These are phyloP conservation scores for Fraxinus albicans DNA, from an alignment of 305 asterid genomes.

Conservation along the genomic window DNA sequence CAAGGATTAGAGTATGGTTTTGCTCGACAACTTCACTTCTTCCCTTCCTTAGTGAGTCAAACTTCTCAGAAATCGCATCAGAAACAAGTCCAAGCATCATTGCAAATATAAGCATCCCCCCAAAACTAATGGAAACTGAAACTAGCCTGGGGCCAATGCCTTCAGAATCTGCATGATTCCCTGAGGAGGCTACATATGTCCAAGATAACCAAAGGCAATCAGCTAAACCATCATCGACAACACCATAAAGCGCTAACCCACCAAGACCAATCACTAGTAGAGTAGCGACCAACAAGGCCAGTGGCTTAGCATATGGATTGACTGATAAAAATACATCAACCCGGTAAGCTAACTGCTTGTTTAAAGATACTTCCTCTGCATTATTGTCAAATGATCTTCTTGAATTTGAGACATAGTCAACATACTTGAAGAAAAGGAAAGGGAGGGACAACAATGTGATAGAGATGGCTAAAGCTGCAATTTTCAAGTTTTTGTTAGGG, in stretches of 20 bases:
- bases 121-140: slow-evolving; percentile 77
- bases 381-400: slow-evolving; percentile 56
- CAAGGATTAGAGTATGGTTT: slow-evolving; percentile 87
- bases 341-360: slow-evolving; percentile 75
- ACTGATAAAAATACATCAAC: slow-evolving; percentile 76
- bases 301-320: slow-evolving; percentile 82
- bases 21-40: slow-evolving; percentile 90
- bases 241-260: slow-evolving; percentile 83
- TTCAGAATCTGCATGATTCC: slow-evolving; percentile 82
- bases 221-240: slow-evolving; percentile 70
- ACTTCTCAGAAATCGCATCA: slow-evolving; percentile 93
- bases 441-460: slow-evolving; percentile 60
- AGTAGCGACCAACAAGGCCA: slow-evolving; percentile 83
- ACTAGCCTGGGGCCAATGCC: slow-evolving; percentile 77
- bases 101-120: slow-evolving; percentile 97
- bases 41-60: slow-evolving; percentile 92
- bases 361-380: slow-evolving; percentile 68
- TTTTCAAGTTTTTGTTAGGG: slow-evolving; percentile 47
- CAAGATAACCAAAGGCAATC: slow-evolving; percentile 88
- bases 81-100: slow-evolving; percentile 98
- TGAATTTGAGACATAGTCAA: slow-evolving; percentile 55
- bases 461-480: slow-evolving; percentile 56
- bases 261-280: slow-evolving; percentile 71
- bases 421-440: slow-evolving; percentile 63
- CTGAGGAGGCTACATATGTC: slow-evolving; percentile 83